These are phyloP conservation scores for Lupinus albus DNA, from an alignment of 306 rosid species.

Conservation along the genomic window DNA sequence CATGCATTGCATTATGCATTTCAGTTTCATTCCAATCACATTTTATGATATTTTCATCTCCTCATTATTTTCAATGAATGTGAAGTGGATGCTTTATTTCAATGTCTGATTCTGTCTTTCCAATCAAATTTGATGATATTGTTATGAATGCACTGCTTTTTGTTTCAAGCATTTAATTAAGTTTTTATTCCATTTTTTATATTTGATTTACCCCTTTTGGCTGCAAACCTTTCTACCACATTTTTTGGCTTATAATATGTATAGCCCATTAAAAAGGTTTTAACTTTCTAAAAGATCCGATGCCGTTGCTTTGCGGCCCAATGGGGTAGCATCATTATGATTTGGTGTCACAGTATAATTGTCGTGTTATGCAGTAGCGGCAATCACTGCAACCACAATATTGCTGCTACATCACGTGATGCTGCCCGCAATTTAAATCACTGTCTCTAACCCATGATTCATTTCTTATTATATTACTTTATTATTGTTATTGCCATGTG, in stretches of 20 bases:
- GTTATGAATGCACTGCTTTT: neutral
- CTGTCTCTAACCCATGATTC: neutral
- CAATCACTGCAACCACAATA: too few relatives aligned
- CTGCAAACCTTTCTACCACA: neutral
- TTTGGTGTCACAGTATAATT: too few relatives aligned
- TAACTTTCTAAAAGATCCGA: constrained; percentile 23
- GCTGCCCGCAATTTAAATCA: too few relatives aligned
- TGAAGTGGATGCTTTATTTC: neutral
- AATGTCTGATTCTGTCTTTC: neutral
- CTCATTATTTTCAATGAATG: neutral
- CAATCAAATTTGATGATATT: neutral
- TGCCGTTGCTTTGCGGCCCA: too few relatives aligned
- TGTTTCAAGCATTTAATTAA: constrained; percentile 8
- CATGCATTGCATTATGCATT: neutral
- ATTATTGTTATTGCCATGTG: neutral
- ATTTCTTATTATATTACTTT: neutral
- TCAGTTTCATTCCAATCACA: neutral
- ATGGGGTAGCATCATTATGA: too few relatives aligned
- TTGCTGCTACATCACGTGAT: too few relatives aligned
- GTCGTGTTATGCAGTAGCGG: too few relatives aligned
- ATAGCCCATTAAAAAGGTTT: neutral
- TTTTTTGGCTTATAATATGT: constrained; percentile 17
- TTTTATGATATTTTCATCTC: too few relatives aligned
- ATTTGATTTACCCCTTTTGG: neutral
- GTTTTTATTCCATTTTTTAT: constrained; percentile 13